Evolutionary conservation across 768 basidiomycete species (phyloP).

Genomic region (Daedaleopsis sinensis): DNA sequence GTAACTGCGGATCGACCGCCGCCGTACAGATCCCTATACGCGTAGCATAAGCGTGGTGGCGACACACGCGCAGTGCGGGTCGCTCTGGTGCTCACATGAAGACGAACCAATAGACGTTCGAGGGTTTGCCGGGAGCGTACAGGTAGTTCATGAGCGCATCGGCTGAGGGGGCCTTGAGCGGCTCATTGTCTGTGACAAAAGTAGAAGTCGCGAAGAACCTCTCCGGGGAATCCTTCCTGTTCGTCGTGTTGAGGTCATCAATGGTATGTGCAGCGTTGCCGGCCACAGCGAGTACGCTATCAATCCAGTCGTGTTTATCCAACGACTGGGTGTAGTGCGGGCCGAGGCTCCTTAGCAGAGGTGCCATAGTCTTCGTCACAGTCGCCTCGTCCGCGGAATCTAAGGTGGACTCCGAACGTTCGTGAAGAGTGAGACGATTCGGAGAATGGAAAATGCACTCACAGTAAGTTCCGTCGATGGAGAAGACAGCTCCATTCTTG

Average conservation of each 20-base stretch:
- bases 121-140: neutral
- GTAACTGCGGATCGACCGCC: neutral
- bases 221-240: neutral
- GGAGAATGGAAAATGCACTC: neutral
- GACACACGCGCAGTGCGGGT: neutral
- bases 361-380: neutral
- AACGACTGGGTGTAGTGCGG: neutral
- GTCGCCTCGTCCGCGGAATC: neutral
- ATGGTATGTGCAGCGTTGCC: neutral
- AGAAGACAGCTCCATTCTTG: neutral
- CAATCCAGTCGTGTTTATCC: neutral
- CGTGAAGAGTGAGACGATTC: too few relatives aligned
- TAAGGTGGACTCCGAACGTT: neutral
- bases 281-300: neutral
- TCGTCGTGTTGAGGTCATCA: neutral
- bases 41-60: neutral
- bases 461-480: neutral
- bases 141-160: constrained; percentile 3
- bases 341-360: neutral
- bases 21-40: constrained; percentile 1
- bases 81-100: neutral
- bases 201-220: neutral
- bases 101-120: neutral
- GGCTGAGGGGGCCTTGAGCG: neutral
- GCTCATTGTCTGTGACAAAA: neutral